Percentiles rank a stretch among this genome's conserved stretches.
phyloP scores from a whole-genome alignment of 2,329 filamentous ascomycete species.

The Nothopassalora personata region DNA sequence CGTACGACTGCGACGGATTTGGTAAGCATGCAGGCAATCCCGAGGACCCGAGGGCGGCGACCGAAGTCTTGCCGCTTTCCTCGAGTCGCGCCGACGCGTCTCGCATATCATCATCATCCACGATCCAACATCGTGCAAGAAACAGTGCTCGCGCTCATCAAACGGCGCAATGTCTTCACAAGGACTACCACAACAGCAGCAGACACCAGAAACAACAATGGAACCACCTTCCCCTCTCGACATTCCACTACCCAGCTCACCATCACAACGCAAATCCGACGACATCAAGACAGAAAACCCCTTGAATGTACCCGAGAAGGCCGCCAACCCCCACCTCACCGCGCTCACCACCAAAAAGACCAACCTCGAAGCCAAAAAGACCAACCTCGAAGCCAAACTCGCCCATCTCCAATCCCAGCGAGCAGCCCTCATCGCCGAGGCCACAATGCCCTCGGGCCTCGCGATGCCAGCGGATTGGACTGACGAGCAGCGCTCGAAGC shows the following conservation, averaged over 20 bases:
- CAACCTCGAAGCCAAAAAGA: conserved; percentile 43
- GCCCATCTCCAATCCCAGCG: conserved; percentile 43
- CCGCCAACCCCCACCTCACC: conserved; percentile 17
- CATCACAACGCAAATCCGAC: neutral
- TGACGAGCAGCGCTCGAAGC: conserved; percentile 21
- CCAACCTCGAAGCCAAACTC: conserved; percentile 45
- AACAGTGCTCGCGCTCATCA: conserved; percentile 19
- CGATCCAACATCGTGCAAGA: conserved; percentile 1
- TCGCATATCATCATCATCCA: neutral
- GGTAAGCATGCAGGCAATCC: neutral
- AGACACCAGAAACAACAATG: conserved; percentile 1
- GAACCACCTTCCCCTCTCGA: conserved; percentile 5
- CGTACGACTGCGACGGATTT: neutral
- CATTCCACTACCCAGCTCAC: conserved; percentile 4
- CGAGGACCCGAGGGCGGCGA: neutral
- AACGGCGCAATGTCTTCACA: conserved; percentile 25
- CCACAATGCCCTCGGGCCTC: conserved; percentile 26
- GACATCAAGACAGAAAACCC: neutral
- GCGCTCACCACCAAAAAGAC: conserved; percentile 28
- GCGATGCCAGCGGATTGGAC: conserved; percentile 23
- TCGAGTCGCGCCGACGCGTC: conserved; percentile 2
- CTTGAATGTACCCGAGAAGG: neutral
- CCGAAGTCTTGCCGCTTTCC: too few relatives aligned
- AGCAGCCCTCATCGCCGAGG: conserved; percentile 28
- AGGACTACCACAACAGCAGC: conserved; percentile 8